These are phyloP conservation scores for Imleria badia DNA, from an alignment of 768 basidiomycete species.

Conservation along the genomic window DNA sequence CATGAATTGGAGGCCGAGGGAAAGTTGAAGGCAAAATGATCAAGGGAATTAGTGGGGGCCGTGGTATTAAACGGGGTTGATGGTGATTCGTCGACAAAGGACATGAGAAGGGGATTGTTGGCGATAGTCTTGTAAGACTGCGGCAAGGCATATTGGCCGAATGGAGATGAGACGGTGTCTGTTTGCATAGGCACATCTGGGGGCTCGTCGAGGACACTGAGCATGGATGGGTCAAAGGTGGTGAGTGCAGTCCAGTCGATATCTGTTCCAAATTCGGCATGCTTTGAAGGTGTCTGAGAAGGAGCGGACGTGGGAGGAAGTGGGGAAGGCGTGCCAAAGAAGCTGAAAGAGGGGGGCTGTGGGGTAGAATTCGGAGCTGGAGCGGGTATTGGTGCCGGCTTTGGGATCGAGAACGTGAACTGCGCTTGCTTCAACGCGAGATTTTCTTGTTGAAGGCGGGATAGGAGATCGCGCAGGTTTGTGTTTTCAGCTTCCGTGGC, in stretches of 20 bases:
- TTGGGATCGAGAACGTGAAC: conserved; percentile 83
- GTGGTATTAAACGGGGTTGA: conserved; percentile 21
- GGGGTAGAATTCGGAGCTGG: conserved; percentile 20
- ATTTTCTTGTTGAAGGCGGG: conserved; percentile 86
- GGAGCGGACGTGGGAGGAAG: conserved; percentile 28
- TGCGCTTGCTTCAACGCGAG: conserved; percentile 72
- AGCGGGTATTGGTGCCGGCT: conserved; percentile 29
- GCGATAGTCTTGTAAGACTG: conserved; percentile 74
- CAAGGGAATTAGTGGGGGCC: conserved; percentile 24
- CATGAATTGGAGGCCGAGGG: conserved; percentile 38
- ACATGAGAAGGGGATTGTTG: conserved; percentile 81
- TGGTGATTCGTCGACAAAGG: conserved; percentile 61
- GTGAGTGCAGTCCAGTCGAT: conserved; percentile 66
- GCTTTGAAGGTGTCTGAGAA: conserved; percentile 31
- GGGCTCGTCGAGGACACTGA: conserved; percentile 64
- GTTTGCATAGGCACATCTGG: conserved; percentile 58
- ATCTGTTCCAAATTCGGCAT: conserved; percentile 24
- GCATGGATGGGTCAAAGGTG: conserved; percentile 66
- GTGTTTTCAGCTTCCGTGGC: conserved; percentile 76
- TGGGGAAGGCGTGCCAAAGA: conserved; percentile 26
- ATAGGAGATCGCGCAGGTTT: conserved; percentile 82
- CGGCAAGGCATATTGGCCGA: conserved; percentile 48
- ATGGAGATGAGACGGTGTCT: conserved; percentile 49
- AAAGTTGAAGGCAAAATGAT: conserved; percentile 46
- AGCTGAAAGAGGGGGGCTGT: conserved; percentile 25